Percentiles rank a stretch among this genome's conserved stretches.
Conservation (phyloP, 257 asterid species). For the Lantana camara region DNA sequence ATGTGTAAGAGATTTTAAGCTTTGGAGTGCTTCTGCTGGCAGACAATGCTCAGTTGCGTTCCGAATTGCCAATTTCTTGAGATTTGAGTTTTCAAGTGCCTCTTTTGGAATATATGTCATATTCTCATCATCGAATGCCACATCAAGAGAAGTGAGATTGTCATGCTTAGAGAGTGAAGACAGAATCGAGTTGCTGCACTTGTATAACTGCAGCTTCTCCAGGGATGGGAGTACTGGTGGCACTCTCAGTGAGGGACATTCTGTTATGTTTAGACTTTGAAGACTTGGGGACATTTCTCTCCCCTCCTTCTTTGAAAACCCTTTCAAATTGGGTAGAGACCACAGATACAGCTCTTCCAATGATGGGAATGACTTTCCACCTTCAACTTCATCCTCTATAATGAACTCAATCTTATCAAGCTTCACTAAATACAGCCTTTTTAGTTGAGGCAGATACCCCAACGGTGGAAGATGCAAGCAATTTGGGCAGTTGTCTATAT, state of each 20-base stretch:
- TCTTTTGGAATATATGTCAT: not conserved
- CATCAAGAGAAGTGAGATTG: not conserved
- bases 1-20: too few species aligned
- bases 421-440: not conserved
- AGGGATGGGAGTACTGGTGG: conserved; percentile 15
- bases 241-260: conserved; percentile 18
- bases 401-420: conserved; percentile 25
- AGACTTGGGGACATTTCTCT: conserved; percentile 21
- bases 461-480: conserved; percentile 13
- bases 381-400: conserved; percentile 16
- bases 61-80: not conserved
- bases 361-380: conserved; percentile 16
- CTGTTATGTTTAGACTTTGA: not conserved
- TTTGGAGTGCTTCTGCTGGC: too few species aligned
- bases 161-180: conserved; percentile 4
- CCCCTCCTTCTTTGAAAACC: conserved; percentile 15
- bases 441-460: conserved; percentile 24
- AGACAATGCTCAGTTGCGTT: too few species aligned
- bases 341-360: not conserved
- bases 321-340: conserved; percentile 17
- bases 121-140: conserved; percentile 5
- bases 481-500: not conserved
- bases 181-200: conserved; percentile 12
- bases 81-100: conserved; percentile 17
- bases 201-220: not conserved